A percentile compares a stretch with the other conserved stretches of the same genome.
These are phyloP conservation scores for Malus orientalis DNA, from an alignment of 306 rosid genomes.

Conservation along the genomic window DNA sequence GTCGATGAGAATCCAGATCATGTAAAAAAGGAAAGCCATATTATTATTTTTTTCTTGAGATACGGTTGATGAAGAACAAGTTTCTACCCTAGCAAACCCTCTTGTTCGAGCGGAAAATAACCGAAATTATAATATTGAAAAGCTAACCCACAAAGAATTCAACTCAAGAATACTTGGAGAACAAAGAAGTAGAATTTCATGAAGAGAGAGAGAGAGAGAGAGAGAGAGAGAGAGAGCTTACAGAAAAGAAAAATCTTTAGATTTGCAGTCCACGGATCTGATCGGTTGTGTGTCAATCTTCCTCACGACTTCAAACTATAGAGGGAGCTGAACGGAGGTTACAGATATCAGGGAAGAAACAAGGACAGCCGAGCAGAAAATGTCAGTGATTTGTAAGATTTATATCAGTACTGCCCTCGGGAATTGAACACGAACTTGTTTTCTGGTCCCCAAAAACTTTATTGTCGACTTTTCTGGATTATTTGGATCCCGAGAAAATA, in stretches of 20 bases:
- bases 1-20: background rate
- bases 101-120: too few species aligned
- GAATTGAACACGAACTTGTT: constrained; percentile 29
- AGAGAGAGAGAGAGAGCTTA: constrained; percentile 27
- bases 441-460: constrained; percentile 12
- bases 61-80: background rate
- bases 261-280: constrained; percentile 21
- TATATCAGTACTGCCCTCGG: constrained; percentile 22
- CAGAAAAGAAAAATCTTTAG: constrained; percentile 22
- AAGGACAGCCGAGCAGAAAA: constrained; percentile 16
- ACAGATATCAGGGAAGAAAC: constrained; percentile 23
- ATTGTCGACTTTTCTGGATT: constrained; percentile 34
- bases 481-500: constrained; percentile 38
- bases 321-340: background rate
- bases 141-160: background rate
- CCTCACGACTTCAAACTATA: background rate
- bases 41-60: background rate
- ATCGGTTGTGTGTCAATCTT: background rate
- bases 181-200: background rate
- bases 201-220: too few species aligned
- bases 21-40: background rate
- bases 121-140: background rate
- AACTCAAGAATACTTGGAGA: background rate
- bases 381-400: background rate
- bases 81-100: background rate